These are phyloP conservation scores for Quercus mongolica DNA, from an alignment of 306 rosid species.

Conservation along the genomic window DNA sequence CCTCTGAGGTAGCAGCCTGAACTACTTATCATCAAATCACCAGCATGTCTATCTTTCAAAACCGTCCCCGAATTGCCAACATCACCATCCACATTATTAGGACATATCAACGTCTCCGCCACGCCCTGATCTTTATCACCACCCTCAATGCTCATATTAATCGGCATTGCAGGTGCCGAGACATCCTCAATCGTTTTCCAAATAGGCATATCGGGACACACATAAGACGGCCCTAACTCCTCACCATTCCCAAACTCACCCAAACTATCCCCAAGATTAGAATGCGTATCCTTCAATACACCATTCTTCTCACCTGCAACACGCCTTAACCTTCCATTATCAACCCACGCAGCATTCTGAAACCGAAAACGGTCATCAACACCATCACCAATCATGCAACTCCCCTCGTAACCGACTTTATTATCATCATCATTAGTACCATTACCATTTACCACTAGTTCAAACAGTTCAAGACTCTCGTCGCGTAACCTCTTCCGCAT, in stretches of 20 bases:
- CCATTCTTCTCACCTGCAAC: not conserved
- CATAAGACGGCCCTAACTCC: slow-evolving; percentile 40
- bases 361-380: slow-evolving; percentile 7
- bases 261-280: slow-evolving; percentile 20
- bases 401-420: slow-evolving; percentile 1
- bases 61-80: not conserved
- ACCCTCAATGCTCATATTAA: slow-evolving; percentile 28
- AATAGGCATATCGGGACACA: slow-evolving; percentile 34
- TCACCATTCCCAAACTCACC: slow-evolving; percentile 38
- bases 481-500: slow-evolving; percentile 42
- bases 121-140: not conserved
- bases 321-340: too few species aligned
- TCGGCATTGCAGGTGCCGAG: slow-evolving; percentile 44
- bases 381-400: slow-evolving; percentile 19
- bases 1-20: slow-evolving; percentile 24
- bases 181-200: slow-evolving; percentile 65
- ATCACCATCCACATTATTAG: slow-evolving; percentile 24
- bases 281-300: slow-evolving; percentile 13
- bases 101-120: slow-evolving; percentile 11
- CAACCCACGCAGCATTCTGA: not conserved
- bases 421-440: slow-evolving; percentile 14
- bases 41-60: slow-evolving; percentile 5
- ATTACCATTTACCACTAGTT: slow-evolving; percentile 8
- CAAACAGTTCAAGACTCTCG: slow-evolving; percentile 23
- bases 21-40: slow-evolving; percentile 25